Percentiles rank a stretch among this genome's conserved stretches.
Evolutionary conservation across 1,284 basidiomycete genomes (phyloP).

Genomic region (Ganoderma sinense): DNA sequence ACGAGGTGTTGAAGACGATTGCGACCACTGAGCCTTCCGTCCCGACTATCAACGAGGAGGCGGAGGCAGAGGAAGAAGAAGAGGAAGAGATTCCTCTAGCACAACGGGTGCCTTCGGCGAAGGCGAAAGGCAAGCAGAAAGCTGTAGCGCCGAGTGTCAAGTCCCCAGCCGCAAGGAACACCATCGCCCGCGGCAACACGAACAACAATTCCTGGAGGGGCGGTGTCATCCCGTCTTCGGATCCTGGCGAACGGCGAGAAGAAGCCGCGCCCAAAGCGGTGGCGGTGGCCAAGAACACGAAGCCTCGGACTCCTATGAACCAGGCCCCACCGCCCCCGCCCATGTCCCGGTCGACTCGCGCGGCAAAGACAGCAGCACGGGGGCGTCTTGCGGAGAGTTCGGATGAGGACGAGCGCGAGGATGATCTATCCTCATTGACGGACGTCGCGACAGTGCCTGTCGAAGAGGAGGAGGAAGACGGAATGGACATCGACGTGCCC

Average conservation of each 20-base stretch:
- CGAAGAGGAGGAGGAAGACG: conserved; percentile 48
- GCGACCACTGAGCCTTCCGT: conserved; percentile 12
- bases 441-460: conserved; percentile 53
- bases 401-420: conserved; percentile 27
- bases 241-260: conserved; percentile 25
- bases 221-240: conserved; percentile 30
- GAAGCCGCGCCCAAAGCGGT: conserved; percentile 12
- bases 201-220: conserved; percentile 21
- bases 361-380: conserved; percentile 26
- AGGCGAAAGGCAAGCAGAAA: conserved; percentile 30
- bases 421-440: conserved; percentile 33
- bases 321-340: conserved; percentile 8
- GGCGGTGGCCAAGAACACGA: conserved; percentile 13
- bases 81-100: conserved; percentile 37
- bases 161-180: conserved; percentile 1
- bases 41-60: conserved; percentile 12
- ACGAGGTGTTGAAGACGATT: conserved; percentile 22
- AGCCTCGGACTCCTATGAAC: conserved; percentile 21
- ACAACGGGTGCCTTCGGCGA: conserved; percentile 14
- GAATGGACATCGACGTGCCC: conserved; percentile 39
- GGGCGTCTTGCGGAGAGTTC: conserved; percentile 23
- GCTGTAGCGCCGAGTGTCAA: conserved; percentile 1
- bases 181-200: conserved; percentile 2
- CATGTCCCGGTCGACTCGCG: conserved; percentile 17
- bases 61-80: conserved; percentile 20